These are phyloP conservation scores for Fistulinella staudtii DNA, from an alignment of 1,284 basidiomycete species.

Conservation along the genomic window DNA sequence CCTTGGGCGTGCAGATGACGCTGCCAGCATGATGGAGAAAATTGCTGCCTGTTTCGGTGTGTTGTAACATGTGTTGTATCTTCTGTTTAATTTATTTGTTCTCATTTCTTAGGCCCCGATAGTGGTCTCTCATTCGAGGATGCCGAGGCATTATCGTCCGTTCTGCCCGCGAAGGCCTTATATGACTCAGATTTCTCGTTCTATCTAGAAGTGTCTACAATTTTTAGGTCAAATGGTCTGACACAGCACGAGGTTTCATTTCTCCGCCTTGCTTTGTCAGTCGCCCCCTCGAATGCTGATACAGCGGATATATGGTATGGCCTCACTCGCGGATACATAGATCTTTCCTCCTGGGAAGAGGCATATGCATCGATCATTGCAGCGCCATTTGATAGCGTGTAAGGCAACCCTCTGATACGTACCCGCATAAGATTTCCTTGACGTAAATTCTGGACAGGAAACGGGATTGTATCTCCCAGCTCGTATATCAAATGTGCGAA, in stretches of 20 bases:
- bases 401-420: conserved; percentile 34
- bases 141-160: conserved; percentile 53
- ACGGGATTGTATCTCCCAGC: conserved; percentile 72
- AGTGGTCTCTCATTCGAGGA: conserved; percentile 57
- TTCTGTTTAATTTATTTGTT: conserved; percentile 15
- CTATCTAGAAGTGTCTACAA: conserved; percentile 70
- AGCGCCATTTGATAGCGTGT: conserved; percentile 74
- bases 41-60: conserved; percentile 77
- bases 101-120: conserved; percentile 44
- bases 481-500: conserved; percentile 94
- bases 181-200: conserved; percentile 67
- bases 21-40: conserved; percentile 65
- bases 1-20: conserved; percentile 72
- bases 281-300: conserved; percentile 50
- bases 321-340: conserved; percentile 74
- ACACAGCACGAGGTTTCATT: conserved; percentile 69
- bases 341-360: conserved; percentile 75
- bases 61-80: conserved; percentile 3
- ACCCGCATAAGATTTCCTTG: conserved; percentile 6
- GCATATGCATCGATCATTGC: conserved; percentile 78
- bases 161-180: conserved; percentile 57
- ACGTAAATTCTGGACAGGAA: conserved; percentile 48
- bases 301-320: conserved; percentile 70
- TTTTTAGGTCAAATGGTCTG: conserved; percentile 62
- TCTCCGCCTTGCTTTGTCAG: conserved; percentile 73